Base-by-base conservation (phyloP, 176 grass and related monocot genomes). In the Oryza glaberrima region DNA sequence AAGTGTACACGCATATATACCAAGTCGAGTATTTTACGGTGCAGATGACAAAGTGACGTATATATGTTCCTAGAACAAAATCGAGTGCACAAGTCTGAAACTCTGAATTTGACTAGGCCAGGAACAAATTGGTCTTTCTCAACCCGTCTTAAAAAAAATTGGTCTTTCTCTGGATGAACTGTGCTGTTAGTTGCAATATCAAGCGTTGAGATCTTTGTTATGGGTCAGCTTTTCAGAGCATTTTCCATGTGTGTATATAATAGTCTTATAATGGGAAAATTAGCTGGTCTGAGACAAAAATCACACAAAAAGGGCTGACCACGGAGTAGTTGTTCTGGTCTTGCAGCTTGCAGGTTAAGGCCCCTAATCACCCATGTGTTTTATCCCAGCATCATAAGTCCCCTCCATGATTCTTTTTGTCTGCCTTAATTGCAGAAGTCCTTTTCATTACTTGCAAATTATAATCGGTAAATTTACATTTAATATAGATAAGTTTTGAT, bases 1-100 rank as follows among this genome's bases (percentile, higher is more conserved):
- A 51, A 10, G 70, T 61, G 63, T 26, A 22, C 38, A 81, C 63
- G 82, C 47, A 84, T 64, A n/a, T 23, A 63, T 63, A 63, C n/a
- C 58, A 63, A 63, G 28, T 30, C 1, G 28, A 30, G 58, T 22
- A 63, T n/a, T 63, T 63, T 3, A 63, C 58, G 11, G 20, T 23
- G 1, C 58, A 22, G 0, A 63, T 63, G 11, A 23, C 58, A 23
- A 9, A 63, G n/a, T 63, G n/a, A 61, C 56, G 19, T 22, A 61
- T 61, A 61, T n/a, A 22, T 22, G 56, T 63, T 63, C 58, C 58
- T 63, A 23, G 20, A 63, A 60, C 19, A 60, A 60, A 60, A 4
- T 22, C 54, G 6, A n/a, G 16, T 4, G 5, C 7, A 9, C 56
- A 60, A 22, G 20, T 41, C 40, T 8, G 40, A 41, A 41, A 41